phyloP scores from a whole-genome alignment of 441 rosid species.

The Flueggea neowawraea region DNA sequence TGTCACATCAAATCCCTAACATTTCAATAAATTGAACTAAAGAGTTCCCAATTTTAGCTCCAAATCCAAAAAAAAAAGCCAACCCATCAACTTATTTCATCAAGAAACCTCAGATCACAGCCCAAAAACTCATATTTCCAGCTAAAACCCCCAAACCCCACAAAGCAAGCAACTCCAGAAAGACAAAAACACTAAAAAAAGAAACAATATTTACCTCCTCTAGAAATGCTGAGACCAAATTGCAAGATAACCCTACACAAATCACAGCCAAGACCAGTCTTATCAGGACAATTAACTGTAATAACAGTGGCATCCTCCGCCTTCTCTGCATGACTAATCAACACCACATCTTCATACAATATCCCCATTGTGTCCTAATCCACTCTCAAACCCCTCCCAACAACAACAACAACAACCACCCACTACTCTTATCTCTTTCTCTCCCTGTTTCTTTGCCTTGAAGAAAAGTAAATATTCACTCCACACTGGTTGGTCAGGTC shows the following conservation, averaged over 20 bases:
- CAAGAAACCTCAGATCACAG: neutral
- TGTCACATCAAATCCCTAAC: too few relatives aligned
- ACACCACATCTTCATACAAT: slow-evolving; percentile 47
- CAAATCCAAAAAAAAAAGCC: too few relatives aligned
- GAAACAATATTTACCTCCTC: slow-evolving; percentile 39
- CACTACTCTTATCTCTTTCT: neutral
- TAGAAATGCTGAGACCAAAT: slow-evolving; percentile 57
- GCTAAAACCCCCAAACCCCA: slow-evolving; percentile 4
- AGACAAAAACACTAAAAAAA: neutral
- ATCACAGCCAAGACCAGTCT: slow-evolving; percentile 69
- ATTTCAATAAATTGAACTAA: too few relatives aligned
- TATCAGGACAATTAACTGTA: slow-evolving; percentile 66
- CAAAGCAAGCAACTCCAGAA: neutral
- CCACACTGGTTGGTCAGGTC: neutral
- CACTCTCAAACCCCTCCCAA: neutral
- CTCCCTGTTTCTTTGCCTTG: slow-evolving; percentile 1
- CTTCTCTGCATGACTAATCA: slow-evolving; percentile 42
- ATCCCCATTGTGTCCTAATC: slow-evolving; percentile 34
- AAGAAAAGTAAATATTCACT: neutral
- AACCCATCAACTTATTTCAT: neutral
- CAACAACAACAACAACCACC: too few relatives aligned
- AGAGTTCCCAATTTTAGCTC: too few relatives aligned
- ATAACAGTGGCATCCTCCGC: slow-evolving; percentile 40
- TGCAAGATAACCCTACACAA: slow-evolving; percentile 53
- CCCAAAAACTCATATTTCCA: neutral